A percentile compares a stretch with the other conserved stretches of the same genome.
phyloP scores from a whole-genome alignment of 257 asterid genomes.

The Anisodus acutangulus region DNA sequence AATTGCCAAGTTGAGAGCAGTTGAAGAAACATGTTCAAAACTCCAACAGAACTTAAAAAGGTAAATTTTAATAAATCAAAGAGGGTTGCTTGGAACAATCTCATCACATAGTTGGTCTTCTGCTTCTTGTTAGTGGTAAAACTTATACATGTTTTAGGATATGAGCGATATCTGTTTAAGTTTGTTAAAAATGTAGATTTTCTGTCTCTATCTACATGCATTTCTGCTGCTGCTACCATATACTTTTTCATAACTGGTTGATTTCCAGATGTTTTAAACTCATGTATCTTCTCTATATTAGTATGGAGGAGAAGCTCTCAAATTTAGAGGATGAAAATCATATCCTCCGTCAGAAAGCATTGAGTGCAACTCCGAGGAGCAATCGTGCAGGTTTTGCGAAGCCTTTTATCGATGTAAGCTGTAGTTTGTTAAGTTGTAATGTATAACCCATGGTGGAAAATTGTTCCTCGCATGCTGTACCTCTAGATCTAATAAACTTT shows the following conservation, averaged over 20 bases:
- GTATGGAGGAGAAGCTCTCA: conserved; percentile 85
- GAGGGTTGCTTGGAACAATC: conserved; percentile 16
- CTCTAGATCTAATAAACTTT: background rate
- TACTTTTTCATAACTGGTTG: conserved; percentile 33
- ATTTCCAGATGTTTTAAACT: conserved; percentile 27
- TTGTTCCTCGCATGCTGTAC: conserved; percentile 3
- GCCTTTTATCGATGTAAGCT: conserved; percentile 81
- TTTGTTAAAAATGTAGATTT: conserved; percentile 26
- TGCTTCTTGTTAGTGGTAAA: conserved; percentile 13
- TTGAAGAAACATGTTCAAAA: conserved; percentile 70
- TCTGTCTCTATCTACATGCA: conserved; percentile 2
- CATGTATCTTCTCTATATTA: conserved; percentile 43
- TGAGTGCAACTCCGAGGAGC: conserved; percentile 73
- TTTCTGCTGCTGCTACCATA: conserved; percentile 23
- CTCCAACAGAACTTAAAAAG: conserved; percentile 71
- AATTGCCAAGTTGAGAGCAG: conserved; percentile 69
- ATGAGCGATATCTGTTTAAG: background rate
- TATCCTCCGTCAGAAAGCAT: conserved; percentile 78
- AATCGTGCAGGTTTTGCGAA: conserved; percentile 62
- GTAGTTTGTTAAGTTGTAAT: conserved; percentile 29
- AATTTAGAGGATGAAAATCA: conserved; percentile 76
- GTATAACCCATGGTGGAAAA: background rate
- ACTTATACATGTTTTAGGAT: background rate
- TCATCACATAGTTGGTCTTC: conserved; percentile 23
- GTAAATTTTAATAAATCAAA: conserved; percentile 47